phyloP scores from a whole-genome alignment of 164 flowering plant genomes.

The Chimonanthus salicifolius region DNA sequence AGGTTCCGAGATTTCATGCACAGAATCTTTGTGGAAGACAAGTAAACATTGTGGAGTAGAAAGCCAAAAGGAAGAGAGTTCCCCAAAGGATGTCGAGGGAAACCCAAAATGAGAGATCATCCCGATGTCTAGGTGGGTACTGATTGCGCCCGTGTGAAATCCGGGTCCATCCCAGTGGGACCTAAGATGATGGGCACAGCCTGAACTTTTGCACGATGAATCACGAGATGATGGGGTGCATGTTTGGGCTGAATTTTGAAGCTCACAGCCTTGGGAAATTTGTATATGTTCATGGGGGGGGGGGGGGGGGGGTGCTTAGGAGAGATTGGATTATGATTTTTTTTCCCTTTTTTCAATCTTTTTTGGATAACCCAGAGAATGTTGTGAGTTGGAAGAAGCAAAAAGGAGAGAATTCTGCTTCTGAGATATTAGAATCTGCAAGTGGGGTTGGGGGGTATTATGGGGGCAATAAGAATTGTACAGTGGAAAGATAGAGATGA shows the following conservation, averaged over 20 bases:
- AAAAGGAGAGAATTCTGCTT: neutral
- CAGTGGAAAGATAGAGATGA: conserved; percentile 8
- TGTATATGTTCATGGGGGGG: conserved; percentile 9
- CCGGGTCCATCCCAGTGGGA: neutral
- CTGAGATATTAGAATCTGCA: conserved; percentile 3
- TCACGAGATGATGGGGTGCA: neutral
- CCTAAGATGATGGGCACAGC: neutral
- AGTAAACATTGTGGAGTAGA: conserved; percentile 14
- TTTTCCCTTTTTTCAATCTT: neutral
- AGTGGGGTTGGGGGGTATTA: neutral
- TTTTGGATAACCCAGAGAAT: neutral
- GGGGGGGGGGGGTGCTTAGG: neutral
- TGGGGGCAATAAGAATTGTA: conserved; percentile 14
- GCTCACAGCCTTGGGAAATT: conserved; percentile 9
- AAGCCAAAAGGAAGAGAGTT: neutral
- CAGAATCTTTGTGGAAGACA: conserved; percentile 64
- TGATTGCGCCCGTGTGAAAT: neutral
- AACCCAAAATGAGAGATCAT: neutral
- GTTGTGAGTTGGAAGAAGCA: neutral
- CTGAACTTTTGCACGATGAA: neutral
- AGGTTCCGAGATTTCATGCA: conserved; percentile 70
- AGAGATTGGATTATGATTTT: conserved; percentile 7
- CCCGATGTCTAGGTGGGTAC: neutral
- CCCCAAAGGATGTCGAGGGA: neutral
- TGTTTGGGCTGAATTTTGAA: conserved; percentile 15